Evolutionary conservation across 371 early-diverging fungal species (phyloP).

Genomic region (Mucor plumbeus): DNA sequence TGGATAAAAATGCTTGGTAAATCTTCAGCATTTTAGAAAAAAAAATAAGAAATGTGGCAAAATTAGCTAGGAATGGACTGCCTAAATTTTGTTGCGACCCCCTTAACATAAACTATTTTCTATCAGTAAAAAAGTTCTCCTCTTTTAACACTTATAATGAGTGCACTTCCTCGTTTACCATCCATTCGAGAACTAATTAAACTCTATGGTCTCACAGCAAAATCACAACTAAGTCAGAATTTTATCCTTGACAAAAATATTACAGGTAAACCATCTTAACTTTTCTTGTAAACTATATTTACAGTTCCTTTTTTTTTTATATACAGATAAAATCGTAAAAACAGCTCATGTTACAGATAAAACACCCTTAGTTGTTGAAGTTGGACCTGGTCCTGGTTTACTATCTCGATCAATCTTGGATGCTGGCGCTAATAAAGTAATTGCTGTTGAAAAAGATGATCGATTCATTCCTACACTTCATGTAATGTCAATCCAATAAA

Average conservation of each 20-base stretch:
- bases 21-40: no score
- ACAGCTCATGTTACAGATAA: slow-evolving; percentile 61
- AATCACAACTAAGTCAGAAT: slow-evolving; percentile 80
- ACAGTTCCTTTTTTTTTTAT: slow-evolving; percentile 7
- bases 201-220: slow-evolving; percentile 78
- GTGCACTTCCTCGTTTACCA: slow-evolving; percentile 56
- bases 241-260: slow-evolving; percentile 87
- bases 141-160: slow-evolving; percentile 7
- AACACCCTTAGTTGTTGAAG: slow-evolving; percentile 79
- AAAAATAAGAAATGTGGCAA: no score
- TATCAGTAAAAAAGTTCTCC: neutral
- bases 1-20: no score
- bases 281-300: neutral
- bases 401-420: slow-evolving; percentile 81
- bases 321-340: slow-evolving; percentile 71
- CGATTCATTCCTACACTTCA: slow-evolving; percentile 75
- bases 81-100: neutral
- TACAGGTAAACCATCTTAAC: slow-evolving; percentile 57
- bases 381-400: slow-evolving; percentile 86
- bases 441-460: slow-evolving; percentile 81
- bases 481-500: slow-evolving; percentile 39
- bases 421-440: slow-evolving; percentile 65
- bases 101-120: neutral
- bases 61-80: neutral
- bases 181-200: slow-evolving; percentile 77